phyloP scores from a whole-genome alignment of 176 grass and related monocot species.

The Saccharum officinarum region DNA sequence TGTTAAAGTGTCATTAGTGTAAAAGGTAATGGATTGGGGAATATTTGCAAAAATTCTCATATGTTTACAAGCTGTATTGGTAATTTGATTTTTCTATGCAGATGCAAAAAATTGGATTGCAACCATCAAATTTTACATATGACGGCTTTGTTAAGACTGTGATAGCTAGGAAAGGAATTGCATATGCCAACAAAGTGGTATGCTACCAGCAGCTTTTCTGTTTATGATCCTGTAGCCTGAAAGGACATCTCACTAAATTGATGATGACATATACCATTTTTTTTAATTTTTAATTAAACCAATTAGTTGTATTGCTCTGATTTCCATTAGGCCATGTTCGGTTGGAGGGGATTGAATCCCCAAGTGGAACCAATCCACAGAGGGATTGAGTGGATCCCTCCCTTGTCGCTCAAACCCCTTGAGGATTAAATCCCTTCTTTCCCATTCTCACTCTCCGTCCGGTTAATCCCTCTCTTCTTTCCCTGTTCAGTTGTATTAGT shows the following conservation, averaged over 20 bases:
- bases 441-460: background rate
- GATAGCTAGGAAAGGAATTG: slow-evolving; percentile 57
- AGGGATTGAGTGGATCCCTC: background rate
- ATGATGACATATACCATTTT: background rate
- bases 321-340: background rate
- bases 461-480: background rate
- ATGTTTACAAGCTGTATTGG: background rate
- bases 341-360: background rate
- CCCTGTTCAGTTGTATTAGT: background rate
- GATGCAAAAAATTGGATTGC: slow-evolving; percentile 76
- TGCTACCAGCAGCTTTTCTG: slow-evolving; percentile 24
- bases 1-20: background rate
- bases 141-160: slow-evolving; percentile 74
- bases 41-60: slow-evolving; percentile 14
- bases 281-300: background rate
- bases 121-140: slow-evolving; percentile 66
- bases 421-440: background rate
- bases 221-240: slow-evolving; percentile 28
- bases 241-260: slow-evolving; percentile 16
- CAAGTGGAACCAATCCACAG: background rate
- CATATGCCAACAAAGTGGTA: slow-evolving; percentile 77
- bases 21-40: background rate
- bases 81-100: slow-evolving; percentile 49
- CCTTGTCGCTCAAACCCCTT: background rate
- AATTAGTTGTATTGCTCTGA: background rate